Evolutionary conservation across 768 basidiomycete species (phyloP), one percentile per base, ranked within the genome.

Genomic region (Termitomyces sp.): DNA sequence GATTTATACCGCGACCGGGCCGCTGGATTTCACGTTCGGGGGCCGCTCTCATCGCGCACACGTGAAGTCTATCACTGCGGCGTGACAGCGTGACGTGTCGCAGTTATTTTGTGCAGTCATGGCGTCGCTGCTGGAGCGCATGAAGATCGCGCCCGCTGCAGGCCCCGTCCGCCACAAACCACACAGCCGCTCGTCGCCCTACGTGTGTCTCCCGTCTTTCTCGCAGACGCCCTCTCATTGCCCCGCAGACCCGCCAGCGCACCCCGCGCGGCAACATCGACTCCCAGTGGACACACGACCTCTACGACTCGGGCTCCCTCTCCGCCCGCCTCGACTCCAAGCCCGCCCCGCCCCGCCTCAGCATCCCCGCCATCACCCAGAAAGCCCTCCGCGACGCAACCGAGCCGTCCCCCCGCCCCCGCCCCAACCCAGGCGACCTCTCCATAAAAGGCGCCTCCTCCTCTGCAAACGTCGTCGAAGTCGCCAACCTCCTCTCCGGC

Each of bases 381-480:
- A 82, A 79, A 64, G 87, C 87, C 16, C 75, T 89, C 20, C 76
- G 80, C 49, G 86, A 87, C n/a, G 86, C 84, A 33, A 79, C 79
- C 0, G 7, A 22, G 2, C 8, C 50, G 22, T 10, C 50, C 36
- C 2, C 36, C 37, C 20, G 20, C 24, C 0, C 26, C 8, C n/a
- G 29, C 22, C 3, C 34, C 36, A 1, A 5, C 24, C 1, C n/a
- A 2, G 15, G 7, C 50, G 50, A 51, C 51, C 67, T 90, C 15
- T 78, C 76, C 13, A 90, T 91, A 72, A 89, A 88, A 69, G 88
- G 88, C 15, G 88, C 88, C 9, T 77, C 83, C 46, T 61, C 67
- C 28, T 72, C 78, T 41, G 84, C 85, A 16, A 90, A 89, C 62
- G 83, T 88, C 36, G 84, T 94, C 0, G 83, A 91, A 67, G 86